A percentile compares a stretch with the other conserved stretches of the same genome.
Evolutionary conservation across 257 asterid species (phyloP).

Genomic region (Fraxinus cuspidata): DNA sequence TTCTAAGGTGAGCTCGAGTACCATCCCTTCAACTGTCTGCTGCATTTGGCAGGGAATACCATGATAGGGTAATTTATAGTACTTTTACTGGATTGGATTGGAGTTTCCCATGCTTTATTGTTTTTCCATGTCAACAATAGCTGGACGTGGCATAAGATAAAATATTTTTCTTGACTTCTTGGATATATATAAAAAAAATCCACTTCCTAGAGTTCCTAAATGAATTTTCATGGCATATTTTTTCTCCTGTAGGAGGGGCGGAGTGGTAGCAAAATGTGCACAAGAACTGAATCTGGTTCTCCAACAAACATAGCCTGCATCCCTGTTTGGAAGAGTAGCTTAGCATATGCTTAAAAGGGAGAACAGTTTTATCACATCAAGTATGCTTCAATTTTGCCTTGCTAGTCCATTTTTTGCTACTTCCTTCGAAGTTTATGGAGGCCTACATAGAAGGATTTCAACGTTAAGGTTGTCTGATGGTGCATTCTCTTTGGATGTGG

Average conservation of each 20-base stretch:
- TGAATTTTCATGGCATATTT: too few species aligned
- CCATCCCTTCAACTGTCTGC: constrained; percentile 12
- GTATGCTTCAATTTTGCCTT: constrained; percentile 35
- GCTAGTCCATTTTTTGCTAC: not conserved
- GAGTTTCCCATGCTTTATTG: not conserved
- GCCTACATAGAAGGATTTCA: not conserved
- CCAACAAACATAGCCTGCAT: constrained; percentile 50
- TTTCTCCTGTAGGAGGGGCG: constrained; percentile 63
- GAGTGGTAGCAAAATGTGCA: constrained; percentile 65
- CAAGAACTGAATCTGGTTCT: constrained; percentile 78
- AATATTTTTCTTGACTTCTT: not conserved
- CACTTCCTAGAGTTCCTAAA: not conserved
- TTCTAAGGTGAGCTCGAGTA: constrained; percentile 43
- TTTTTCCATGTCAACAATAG: not conserved
- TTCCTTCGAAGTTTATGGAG: not conserved
- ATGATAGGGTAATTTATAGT: not conserved
- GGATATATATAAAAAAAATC: not conserved
- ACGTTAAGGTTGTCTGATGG: not conserved
- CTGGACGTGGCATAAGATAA: not conserved
- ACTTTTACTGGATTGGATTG: too few species aligned
- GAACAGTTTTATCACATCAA: not conserved
- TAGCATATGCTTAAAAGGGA: constrained; percentile 19
- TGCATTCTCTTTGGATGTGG: not conserved
- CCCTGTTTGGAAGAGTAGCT: constrained; percentile 11
- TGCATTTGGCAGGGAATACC: too few species aligned